These are phyloP conservation scores for Scheffersomyces stipitis DNA, from an alignment of 805 yeast species.

Conservation along the genomic window DNA sequence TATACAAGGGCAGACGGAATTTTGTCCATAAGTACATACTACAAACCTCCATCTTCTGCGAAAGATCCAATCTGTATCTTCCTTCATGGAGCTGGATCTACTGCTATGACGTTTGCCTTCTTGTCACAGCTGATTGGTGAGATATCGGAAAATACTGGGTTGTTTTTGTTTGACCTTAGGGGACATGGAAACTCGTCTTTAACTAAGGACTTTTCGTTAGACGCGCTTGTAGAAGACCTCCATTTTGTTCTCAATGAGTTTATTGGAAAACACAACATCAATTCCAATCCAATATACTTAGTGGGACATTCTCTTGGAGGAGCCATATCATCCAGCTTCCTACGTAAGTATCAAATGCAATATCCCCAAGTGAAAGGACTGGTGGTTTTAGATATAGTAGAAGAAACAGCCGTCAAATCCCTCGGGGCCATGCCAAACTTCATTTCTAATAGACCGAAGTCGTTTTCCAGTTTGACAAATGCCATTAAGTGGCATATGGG, in stretches of 20 bases:
- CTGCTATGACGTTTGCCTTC: constrained; percentile 72
- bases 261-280: constrained; percentile 8
- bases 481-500: constrained; percentile 85
- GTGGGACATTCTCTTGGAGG: constrained; percentile 96
- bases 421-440: constrained; percentile 67
- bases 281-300: constrained; percentile 45
- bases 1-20: constrained; percentile 18
- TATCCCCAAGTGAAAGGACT: constrained; percentile 56
- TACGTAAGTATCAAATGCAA: constrained; percentile 21
- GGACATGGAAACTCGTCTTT: constrained; percentile 67
- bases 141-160: constrained; percentile 43
- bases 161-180: constrained; percentile 74
- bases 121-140: constrained; percentile 37
- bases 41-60: constrained; percentile 45
- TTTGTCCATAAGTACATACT: constrained; percentile 43
- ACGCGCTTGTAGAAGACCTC: constrained; percentile 60
- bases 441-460: constrained; percentile 60
- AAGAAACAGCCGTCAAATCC: constrained; percentile 82
- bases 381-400: constrained; percentile 86
- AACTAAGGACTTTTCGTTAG: constrained; percentile 40
- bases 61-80: constrained; percentile 62
- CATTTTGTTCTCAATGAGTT: constrained; percentile 45
- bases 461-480: constrained; percentile 49
- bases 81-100: constrained; percentile 96
- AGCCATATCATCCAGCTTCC: constrained; percentile 63